Evolutionary conservation across 169 alveolate genomes (phyloP).

Genomic region (Plasmodium blacklocki): DNA sequence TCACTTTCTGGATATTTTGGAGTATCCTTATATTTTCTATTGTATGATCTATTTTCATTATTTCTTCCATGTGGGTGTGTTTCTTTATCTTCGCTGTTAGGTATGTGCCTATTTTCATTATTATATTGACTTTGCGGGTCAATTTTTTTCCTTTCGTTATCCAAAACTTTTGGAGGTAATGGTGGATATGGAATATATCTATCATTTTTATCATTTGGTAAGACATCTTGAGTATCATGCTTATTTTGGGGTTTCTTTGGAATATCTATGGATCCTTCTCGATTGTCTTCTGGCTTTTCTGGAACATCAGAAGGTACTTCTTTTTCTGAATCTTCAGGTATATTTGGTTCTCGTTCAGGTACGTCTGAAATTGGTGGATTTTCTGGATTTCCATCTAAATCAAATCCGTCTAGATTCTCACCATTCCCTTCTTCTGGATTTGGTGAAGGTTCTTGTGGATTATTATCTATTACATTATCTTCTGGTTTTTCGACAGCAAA

Average conservation of each 20-base stretch:
- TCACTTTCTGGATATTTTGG: not conserved
- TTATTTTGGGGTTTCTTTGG: slow-evolving; percentile 2
- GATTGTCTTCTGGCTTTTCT: slow-evolving; percentile 4
- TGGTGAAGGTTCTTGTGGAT: slow-evolving; percentile 8
- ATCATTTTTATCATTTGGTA: slow-evolving; percentile 6
- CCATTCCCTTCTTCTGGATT: not conserved
- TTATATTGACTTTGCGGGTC: not conserved
- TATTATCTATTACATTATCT: slow-evolving; percentile 1
- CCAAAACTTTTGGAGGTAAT: not conserved
- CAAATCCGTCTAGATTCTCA: not conserved
- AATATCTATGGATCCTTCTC: not conserved
- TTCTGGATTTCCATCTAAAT: not conserved
- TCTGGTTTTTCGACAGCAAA: slow-evolving; percentile 13
- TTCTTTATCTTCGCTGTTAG: not conserved
- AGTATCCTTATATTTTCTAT: not conserved
- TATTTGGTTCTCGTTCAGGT: not conserved
- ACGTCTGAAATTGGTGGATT: not conserved
- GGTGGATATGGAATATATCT: not conserved
- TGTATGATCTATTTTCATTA: not conserved
- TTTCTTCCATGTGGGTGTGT: not conserved
- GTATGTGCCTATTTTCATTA: not conserved
- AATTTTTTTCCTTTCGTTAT: not conserved
- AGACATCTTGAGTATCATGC: not conserved
- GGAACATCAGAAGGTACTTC: slow-evolving; percentile 21
- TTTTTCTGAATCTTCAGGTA: slow-evolving; percentile 4